Evolutionary conservation across 768 basidiomycete genomes (phyloP), one percentile per base, ranked within the genome.

Genomic region (Strobilomyces dryophilus): DNA sequence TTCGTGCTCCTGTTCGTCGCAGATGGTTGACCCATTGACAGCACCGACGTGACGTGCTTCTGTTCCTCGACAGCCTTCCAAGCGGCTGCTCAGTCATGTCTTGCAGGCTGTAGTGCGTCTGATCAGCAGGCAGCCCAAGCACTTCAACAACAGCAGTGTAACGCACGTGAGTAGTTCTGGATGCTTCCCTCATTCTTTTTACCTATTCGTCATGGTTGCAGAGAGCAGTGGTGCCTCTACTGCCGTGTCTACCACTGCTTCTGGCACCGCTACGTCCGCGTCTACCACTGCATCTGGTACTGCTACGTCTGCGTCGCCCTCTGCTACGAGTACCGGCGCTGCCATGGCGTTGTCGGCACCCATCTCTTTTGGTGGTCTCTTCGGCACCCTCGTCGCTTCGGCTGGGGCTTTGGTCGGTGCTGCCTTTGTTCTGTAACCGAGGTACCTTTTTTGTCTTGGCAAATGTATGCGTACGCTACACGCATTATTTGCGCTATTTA

Each of bases 61-160:
- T 79, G 78, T 65, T 59, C 68, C 3, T 74, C 67, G 46, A 10
- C 47, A 1, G 41, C 53, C 2, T 79, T 76, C 74, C 76, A 78
- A 52, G 0, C 1, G 4, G 62, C 63, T 1, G 72, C 72, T 3
- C 8, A 1, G 0, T 1, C 27, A 7, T 79, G 78, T 58, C 64
- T 79, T 20, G n/a, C 55, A 1, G 69, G 59, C 37, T 80, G 78
- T 54, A 60, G 71, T 0, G 0, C 65, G 0, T 45, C 49, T 0
- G 78, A 79, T 10, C 2, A 60, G 1, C 7, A 47, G 1, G n/a
- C 68, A 1, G 79, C 77, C 0, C 1, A 20, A 11, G 47, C 48
- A 11, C 66, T 76, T 27, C 69, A 78, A 51, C 2, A 42, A 2
- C 0, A 35, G 5, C 54, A 74, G 53, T 79, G 79, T 59, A 69